phyloP scores from a whole-genome alignment of 441 rosid genomes.

The Populus hybrid region DNA sequence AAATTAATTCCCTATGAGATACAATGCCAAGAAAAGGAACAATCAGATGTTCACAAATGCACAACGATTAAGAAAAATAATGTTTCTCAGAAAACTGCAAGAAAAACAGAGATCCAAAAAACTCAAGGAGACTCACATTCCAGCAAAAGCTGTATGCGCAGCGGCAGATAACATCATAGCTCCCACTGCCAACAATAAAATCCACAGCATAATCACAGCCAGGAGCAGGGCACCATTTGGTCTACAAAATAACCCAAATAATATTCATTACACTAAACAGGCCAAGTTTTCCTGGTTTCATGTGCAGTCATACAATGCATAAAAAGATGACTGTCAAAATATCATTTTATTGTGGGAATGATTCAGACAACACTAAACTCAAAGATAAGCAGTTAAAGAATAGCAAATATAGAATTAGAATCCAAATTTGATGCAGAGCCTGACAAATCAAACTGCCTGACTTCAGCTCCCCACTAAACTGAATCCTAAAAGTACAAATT shows the following conservation, averaged over 20 bases:
- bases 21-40: background rate
- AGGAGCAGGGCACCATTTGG: constrained; percentile 99
- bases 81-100: background rate
- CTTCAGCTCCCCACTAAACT: background rate
- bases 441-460: background rate
- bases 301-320: background rate
- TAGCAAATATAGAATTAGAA: background rate
- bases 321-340: background rate
- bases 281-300: background rate
- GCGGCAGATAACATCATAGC: constrained; percentile 66
- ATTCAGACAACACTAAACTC: background rate
- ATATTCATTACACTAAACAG: background rate
- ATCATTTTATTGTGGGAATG: background rate
- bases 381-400: background rate
- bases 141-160: constrained; percentile 88
- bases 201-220: constrained; percentile 88
- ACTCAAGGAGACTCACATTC: constrained; percentile 57
- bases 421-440: background rate
- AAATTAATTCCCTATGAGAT: background rate
- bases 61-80: background rate
- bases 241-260: constrained; percentile 40
- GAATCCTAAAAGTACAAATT: background rate
- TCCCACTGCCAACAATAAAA: constrained; percentile 71
- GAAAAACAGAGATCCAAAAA: background rate
- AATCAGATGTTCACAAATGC: background rate